A percentile compares a stretch with the other conserved stretches of the same genome.
phyloP scores from a whole-genome alignment of 2,329 filamentous ascomycete species.

The Nigrospora sphaerica region DNA sequence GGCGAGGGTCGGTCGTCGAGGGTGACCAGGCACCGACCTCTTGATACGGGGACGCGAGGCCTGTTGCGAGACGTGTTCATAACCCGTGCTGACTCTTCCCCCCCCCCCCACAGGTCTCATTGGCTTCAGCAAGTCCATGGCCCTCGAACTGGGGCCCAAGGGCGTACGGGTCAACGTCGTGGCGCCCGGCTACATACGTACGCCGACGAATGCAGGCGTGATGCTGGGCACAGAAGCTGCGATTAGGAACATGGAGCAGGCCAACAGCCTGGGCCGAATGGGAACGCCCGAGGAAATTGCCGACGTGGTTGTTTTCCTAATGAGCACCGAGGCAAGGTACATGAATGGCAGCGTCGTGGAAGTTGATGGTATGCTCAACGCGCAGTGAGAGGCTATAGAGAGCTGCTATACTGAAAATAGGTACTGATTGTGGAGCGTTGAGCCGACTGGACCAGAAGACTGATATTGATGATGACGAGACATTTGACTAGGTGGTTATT shows the following conservation, averaged over 20 bases:
- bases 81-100: no score
- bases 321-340: slow-evolving; percentile 42
- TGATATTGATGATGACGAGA: no score
- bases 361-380: slow-evolving; percentile 31
- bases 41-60: no score
- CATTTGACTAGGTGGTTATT: no score
- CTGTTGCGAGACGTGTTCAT: no score
- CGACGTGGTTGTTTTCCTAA: slow-evolving; percentile 38
- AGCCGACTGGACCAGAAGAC: no score
- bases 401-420: no score
- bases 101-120: slow-evolving; percentile 15
- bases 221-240: slow-evolving; percentile 33
- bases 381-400: no score
- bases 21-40: no score
- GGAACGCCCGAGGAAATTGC: slow-evolving; percentile 19
- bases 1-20: no score
- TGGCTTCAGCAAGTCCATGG: slow-evolving; percentile 33
- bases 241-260: slow-evolving; percentile 20
- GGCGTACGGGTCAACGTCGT: slow-evolving; percentile 29
- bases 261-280: slow-evolving; percentile 15
- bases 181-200: slow-evolving; percentile 18
- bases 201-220: slow-evolving; percentile 31
- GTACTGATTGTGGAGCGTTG: no score
- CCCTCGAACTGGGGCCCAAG: slow-evolving; percentile 29
- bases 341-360: slow-evolving; percentile 45